phyloP scores from a whole-genome alignment of 2,329 filamentous ascomycete genomes.

The Nigrograna mackinnonii region DNA sequence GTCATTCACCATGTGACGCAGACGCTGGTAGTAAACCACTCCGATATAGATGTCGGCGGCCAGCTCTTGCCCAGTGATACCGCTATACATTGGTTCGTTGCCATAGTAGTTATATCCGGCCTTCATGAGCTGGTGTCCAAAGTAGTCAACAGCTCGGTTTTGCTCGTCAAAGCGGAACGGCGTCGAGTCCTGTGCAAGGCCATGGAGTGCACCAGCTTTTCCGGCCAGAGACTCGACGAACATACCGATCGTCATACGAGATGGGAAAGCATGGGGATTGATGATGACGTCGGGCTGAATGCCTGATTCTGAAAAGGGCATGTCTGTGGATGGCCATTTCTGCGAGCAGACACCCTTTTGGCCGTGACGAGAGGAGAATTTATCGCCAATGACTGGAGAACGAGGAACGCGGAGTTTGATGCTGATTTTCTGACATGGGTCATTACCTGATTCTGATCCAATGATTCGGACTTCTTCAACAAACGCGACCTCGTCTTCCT shows the following conservation, averaged over 20 bases:
- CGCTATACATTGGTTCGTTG: conserved; percentile 98
- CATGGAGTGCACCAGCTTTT: conserved; percentile 91
- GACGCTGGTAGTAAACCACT: conserved; percentile 95
- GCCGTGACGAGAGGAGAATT: conserved; percentile 97
- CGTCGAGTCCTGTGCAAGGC: conserved; percentile 92
- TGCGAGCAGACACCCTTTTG: conserved; percentile 97
- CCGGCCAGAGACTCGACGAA: conserved; percentile 97
- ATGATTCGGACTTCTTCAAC: conserved; percentile 93
- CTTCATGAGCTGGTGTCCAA: conserved; percentile 91
- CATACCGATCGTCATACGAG: conserved; percentile 99
- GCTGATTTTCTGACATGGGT: conserved; percentile 84
- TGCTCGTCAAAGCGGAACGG: conserved; percentile 94
- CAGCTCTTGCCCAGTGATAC: conserved; percentile 93
- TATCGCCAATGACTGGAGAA: conserved; percentile 92
- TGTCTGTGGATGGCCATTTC: conserved; percentile 90
- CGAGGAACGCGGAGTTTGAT: conserved; percentile 93
- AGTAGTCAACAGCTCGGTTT: conserved; percentile 90
- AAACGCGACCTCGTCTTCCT: conserved; percentile 84
- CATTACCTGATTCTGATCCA: conserved; percentile 79
- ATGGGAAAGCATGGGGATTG: conserved; percentile 98
- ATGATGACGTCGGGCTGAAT: conserved; percentile 98
- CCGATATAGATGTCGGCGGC: conserved; percentile 95
- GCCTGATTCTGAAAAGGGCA: conserved; percentile 95
- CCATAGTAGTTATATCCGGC: conserved; percentile 98
- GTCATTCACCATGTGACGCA: conserved; percentile 99